Evolutionary conservation across 495 filamentous ascomycete genomes (phyloP), one percentile per base, ranked within the genome.

Genomic region (Penicillium tannophilum): DNA sequence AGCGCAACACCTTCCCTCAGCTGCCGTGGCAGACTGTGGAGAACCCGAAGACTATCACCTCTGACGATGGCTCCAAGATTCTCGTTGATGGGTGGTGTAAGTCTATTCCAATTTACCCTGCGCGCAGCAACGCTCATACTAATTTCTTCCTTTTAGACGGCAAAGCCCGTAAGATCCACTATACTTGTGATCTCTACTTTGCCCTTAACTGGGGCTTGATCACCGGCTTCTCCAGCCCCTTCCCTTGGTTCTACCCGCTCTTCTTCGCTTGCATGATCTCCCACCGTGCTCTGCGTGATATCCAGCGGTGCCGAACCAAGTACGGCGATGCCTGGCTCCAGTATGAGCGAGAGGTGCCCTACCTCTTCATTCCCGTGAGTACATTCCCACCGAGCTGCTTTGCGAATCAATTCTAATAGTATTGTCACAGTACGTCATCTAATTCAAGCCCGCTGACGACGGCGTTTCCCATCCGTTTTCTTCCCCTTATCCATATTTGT

Each of bases 161-260:
- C 56, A 84, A 91, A 60, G 94, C 93, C 28, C 87, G 94, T 70
- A 98, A 98, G 79, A 86, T 97, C 53, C 93, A 98, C 74, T 98
- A 98, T 70, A 88, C 90, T 6, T 95, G 91, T 73, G 94, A 98
- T 71, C 79, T 89, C 11, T 92, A 82, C 72, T 97, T 97, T 63
- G 79, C 80, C 7, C 58, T 87, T 47, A 80, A 78, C 59, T 89
- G 86, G 86, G 86, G 82, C 31, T 62, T 87, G 44, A 81, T 89
- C 65, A 87, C 84, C 24, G 86, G 86, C 12, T 88, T 88, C 74
- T 79, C 77, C 20, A 90, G 86, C 72, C 93, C 94, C 3, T 92
- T 98, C 77, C 94, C 94, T 2, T 98, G 93, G 93, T 98, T 98
- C 73, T 96, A 98, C 66, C 90, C 92, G 12, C 71, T 90, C 43